These are phyloP conservation scores for Fusarium veterinarium DNA, from an alignment of 2,329 filamentous ascomycete species.

Conservation along the genomic window DNA sequence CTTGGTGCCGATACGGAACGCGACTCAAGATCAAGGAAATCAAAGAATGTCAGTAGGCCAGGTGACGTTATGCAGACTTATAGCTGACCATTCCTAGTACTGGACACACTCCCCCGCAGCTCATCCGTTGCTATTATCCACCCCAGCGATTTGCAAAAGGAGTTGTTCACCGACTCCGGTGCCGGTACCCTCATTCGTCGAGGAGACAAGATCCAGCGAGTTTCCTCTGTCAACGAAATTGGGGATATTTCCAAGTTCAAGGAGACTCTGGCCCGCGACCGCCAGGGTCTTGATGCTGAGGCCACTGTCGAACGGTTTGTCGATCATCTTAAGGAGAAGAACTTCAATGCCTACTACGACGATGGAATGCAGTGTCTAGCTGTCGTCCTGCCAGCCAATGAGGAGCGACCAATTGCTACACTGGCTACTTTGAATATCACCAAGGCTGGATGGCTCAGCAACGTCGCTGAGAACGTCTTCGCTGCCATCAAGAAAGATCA, in stretches of 20 bases:
- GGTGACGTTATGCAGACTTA: not conserved
- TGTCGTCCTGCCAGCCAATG: slow-evolving; percentile 81
- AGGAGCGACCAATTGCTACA: slow-evolving; percentile 77
- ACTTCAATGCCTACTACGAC: slow-evolving; percentile 95
- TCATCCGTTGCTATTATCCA: slow-evolving; percentile 98
- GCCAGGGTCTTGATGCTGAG: slow-evolving; percentile 82
- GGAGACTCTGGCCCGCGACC: slow-evolving; percentile 82
- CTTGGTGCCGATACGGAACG: slow-evolving; percentile 95
- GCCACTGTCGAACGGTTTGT: slow-evolving; percentile 90
- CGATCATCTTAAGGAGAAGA: slow-evolving; percentile 77
- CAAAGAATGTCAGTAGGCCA: slow-evolving; percentile 68
- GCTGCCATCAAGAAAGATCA: slow-evolving; percentile 93
- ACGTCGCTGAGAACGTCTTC: slow-evolving; percentile 95
- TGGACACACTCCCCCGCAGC: slow-evolving; percentile 87
- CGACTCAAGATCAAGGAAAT: slow-evolving; percentile 98
- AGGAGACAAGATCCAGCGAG: slow-evolving; percentile 87
- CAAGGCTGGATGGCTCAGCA: slow-evolving; percentile 93
- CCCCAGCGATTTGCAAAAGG: slow-evolving; percentile 93
- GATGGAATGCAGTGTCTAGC: slow-evolving; percentile 93
- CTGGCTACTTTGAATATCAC: slow-evolving; percentile 93
- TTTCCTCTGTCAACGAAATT: slow-evolving; percentile 78
- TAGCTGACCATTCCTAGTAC: slow-evolving; percentile 57
- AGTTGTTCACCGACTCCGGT: slow-evolving; percentile 95
- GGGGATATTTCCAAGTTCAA: slow-evolving; percentile 81
- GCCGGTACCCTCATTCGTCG: slow-evolving; percentile 92